Base-by-base conservation (phyloP, 2,329 filamentous ascomycete genomes). In the Diaporthe batatas region DNA sequence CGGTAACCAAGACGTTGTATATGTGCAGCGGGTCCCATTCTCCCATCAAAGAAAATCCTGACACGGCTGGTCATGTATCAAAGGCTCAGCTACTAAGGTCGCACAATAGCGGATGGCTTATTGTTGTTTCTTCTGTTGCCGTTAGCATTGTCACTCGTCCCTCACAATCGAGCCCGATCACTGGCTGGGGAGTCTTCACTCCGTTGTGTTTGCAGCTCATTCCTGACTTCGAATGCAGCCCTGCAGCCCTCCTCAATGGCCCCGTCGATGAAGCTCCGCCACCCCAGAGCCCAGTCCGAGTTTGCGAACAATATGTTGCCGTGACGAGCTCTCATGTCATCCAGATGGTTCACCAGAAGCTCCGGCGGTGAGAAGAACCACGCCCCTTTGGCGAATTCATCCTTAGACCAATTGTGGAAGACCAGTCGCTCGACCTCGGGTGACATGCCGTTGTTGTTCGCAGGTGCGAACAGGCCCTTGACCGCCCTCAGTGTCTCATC, bases 181-280 rank as follows among this genome's bases (percentile, higher is more conserved):
- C 44, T 21, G 3, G 16, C 18, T 2, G 0, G 6, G 3, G 44
- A 8, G 7, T 21, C 44, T 47, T 18, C 42, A 34, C 29, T 14
- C 16, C 59, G 42, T 47, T 36, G 18, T 29, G 42, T 11, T 36
- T 65, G 29, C 21, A 65, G 44, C 29, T 65, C 59, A 2, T 25
- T 49, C 44, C 42, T 34, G 29, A 65, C 59, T 42, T 65, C 59
- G 1, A 65, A 49, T 4, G 59, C 59, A 34, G 59, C 59, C 6
- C 59, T 65, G 59, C 59, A 65, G 7, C 59, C 59, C 25, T 65
- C 59, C 21, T 65, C 59, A 12, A 65, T 36, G 8, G 59, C 86
- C 0, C 85, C 86, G 73, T 88, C 86, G 16, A 87, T 86, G 51
- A 87, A 87, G 29, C 85, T 83, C 0, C 86, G 79, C 86, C 86